Conservation (phyloP, 2,329 filamentous ascomycete species). For the Fonsecaea nubica region DNA sequence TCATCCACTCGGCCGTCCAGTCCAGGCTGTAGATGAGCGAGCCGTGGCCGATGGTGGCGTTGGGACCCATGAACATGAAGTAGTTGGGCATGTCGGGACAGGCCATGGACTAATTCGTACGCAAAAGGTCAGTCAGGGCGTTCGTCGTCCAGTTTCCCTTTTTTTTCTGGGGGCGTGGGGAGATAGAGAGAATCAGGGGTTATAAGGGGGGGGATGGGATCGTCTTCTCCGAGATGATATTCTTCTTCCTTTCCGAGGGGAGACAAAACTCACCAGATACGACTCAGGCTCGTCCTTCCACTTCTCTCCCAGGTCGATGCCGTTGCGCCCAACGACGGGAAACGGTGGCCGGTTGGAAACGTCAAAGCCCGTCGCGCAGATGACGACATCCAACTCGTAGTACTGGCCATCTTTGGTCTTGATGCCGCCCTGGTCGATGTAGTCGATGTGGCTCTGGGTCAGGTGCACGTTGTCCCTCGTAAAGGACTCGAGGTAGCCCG, state of each 20-base stretch:
- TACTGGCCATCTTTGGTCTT: constrained; percentile 28
- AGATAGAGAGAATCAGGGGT: no score
- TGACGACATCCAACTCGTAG: constrained; percentile 18
- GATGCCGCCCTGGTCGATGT: constrained; percentile 45
- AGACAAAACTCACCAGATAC: constrained; percentile 32
- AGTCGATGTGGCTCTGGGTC: constrained; percentile 44
- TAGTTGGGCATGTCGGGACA: constrained; percentile 44
- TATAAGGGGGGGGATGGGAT: no score
- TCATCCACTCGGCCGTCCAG: constrained; percentile 42
- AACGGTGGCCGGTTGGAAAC: constrained; percentile 25
- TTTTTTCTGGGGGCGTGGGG: no score
- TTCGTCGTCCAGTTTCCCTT: no score
- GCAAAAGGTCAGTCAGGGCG: background rate
- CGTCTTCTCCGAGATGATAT: no score
- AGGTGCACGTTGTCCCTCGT: constrained; percentile 48
- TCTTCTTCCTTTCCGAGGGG: no score
- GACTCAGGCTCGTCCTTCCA: constrained; percentile 43
- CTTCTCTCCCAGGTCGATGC: constrained; percentile 39
- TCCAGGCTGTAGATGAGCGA: constrained; percentile 35
- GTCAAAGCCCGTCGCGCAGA: constrained; percentile 30
- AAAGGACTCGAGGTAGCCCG: constrained; percentile 59
- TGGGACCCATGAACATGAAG: constrained; percentile 45
- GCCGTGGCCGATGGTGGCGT: constrained; percentile 42
- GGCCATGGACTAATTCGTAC: constrained; percentile 6
- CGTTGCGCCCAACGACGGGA: constrained; percentile 27